A percentile compares a stretch with the other conserved stretches of the same genome.
These are phyloP conservation scores for Neoarthrinium moseri DNA, from an alignment of 2,329 filamentous ascomycete genomes.

Conservation along the genomic window DNA sequence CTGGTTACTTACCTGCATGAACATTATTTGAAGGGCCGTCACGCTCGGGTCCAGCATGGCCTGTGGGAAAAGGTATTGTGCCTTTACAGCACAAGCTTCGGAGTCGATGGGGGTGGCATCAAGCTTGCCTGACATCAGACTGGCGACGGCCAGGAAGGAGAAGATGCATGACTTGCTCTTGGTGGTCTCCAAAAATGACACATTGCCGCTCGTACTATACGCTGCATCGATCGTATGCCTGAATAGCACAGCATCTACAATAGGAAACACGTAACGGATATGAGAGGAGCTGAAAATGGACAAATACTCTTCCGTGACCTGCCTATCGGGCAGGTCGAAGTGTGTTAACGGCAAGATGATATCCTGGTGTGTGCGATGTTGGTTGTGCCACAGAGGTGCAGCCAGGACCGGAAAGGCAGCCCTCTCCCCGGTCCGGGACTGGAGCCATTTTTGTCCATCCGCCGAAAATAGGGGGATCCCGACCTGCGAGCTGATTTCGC, in stretches of 20 bases:
- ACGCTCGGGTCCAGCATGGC: constrained; percentile 42
- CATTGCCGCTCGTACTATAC: constrained; percentile 30
- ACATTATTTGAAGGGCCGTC: constrained; percentile 40
- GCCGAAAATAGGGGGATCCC: constrained; percentile 49
- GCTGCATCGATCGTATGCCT: constrained; percentile 41
- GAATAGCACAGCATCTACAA: constrained; percentile 47
- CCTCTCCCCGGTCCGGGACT: constrained; percentile 39
- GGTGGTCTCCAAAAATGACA: constrained; percentile 20
- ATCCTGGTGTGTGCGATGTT: background rate
- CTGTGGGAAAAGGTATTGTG: constrained; percentile 39
- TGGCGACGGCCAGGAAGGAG: constrained; percentile 42
- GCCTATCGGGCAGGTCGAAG: constrained; percentile 35
- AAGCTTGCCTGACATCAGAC: constrained; percentile 17
- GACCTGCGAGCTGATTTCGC: constrained; percentile 43
- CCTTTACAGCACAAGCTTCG: constrained; percentile 38
- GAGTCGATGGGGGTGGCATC: constrained; percentile 30
- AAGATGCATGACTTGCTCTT: constrained; percentile 45
- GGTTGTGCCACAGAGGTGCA: constrained; percentile 15
- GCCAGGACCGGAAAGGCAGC: constrained; percentile 20
- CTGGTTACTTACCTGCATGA: constrained; percentile 44
- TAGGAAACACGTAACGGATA: constrained; percentile 45
- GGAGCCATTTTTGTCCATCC: constrained; percentile 47
- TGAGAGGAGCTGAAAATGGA: constrained; percentile 30
- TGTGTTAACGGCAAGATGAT: background rate
- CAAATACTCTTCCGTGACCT: constrained; percentile 26